These are phyloP conservation scores for Tylopilus orsonianus DNA, from an alignment of 1,284 basidiomycete species.

Conservation along the genomic window DNA sequence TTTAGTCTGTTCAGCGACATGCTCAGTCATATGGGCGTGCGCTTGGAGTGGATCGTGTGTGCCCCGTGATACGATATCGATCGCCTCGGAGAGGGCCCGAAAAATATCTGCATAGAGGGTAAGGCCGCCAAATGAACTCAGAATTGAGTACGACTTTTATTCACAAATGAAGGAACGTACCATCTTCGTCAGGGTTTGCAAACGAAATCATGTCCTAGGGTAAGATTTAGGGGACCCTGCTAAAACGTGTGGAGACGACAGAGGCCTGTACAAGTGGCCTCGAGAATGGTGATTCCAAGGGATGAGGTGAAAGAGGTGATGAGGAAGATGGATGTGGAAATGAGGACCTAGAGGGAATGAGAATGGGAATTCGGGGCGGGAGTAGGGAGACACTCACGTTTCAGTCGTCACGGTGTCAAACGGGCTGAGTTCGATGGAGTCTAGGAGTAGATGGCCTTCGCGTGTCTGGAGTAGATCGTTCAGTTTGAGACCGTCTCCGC, in stretches of 20 bases:
- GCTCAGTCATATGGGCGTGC: constrained; percentile 85
- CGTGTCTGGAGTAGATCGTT: constrained; percentile 96
- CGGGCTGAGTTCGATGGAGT: constrained; percentile 83
- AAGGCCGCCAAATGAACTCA: too few relatives aligned
- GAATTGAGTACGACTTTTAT: too few relatives aligned
- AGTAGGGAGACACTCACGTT: constrained; percentile 49
- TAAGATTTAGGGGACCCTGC: constrained; percentile 94
- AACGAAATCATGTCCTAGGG: constrained; percentile 95
- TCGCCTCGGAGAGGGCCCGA: constrained; percentile 79
- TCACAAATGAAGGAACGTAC: too few relatives aligned
- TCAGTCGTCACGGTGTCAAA: constrained; percentile 82
- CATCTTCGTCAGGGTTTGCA: constrained; percentile 84
- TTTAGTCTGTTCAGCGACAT: constrained; percentile 83
- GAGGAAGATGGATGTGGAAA: constrained; percentile 86
- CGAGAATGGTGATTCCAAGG: constrained; percentile 94
- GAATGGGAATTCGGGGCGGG: too few relatives aligned
- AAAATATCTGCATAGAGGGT: constrained; percentile 80
- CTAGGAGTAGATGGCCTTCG: constrained; percentile 87
- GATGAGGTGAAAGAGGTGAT: constrained; percentile 96
- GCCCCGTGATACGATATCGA: constrained; percentile 66
- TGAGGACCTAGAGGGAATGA: constrained; percentile 59
- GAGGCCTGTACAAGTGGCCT: constrained; percentile 93
- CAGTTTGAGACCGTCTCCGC: constrained; percentile 94
- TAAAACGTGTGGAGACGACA: constrained; percentile 95
- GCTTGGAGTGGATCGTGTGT: constrained; percentile 78